Base-by-base conservation (phyloP, 2,329 filamentous ascomycete genomes). In the Colletotrichum viniferum region DNA sequence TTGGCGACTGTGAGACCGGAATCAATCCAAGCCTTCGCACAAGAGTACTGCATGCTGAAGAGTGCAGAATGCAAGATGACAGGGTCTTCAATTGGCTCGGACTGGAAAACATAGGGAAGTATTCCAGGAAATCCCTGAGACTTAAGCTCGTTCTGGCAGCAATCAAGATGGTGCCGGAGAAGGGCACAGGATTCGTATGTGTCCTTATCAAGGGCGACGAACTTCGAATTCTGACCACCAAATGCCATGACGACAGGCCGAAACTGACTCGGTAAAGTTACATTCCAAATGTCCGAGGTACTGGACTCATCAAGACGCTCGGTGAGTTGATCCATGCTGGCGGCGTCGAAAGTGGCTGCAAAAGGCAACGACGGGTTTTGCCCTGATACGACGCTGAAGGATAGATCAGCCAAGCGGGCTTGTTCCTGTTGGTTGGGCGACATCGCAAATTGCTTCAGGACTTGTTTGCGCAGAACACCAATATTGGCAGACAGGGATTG, bases 201-300 rank as follows among this genome's bases (percentile, higher is more conserved):
- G 13, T 43, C 24, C 24, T 58, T 18, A 18, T 66, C 43, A 4
- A 71, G 61, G 9, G 10, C 43, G 32, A 66, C 16, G 32, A 16
- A 58, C 6, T 34, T 30, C 10, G 43, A 38, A 8, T 78, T 81
- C 67, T 87, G 86, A 4, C 85, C 85, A 5, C 83, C 84, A 60
- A 87, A 86, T 24, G 78, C 80, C 1, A 87, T 70, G 3, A 87
- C 77, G 2, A 86, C 75, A 28, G 77, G 71, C 69, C 78, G 65
- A 77, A 30, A n/a, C 21, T 14, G 8, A 8, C 28, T 21, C 85
- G 64, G 55, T 9, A 58, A 21, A 7, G 13, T 16, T 16, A 28
- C 21, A 58, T n/a, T 26, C 26, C 21, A 58, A n/a, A 30, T 13
- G 12, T 30, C 26, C 26, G 55, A 58, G 13, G 13, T 26, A 30